Evolutionary conservation across 495 filamentous ascomycete species (phyloP).

Genomic region (Trichoderma reesei): DNA sequence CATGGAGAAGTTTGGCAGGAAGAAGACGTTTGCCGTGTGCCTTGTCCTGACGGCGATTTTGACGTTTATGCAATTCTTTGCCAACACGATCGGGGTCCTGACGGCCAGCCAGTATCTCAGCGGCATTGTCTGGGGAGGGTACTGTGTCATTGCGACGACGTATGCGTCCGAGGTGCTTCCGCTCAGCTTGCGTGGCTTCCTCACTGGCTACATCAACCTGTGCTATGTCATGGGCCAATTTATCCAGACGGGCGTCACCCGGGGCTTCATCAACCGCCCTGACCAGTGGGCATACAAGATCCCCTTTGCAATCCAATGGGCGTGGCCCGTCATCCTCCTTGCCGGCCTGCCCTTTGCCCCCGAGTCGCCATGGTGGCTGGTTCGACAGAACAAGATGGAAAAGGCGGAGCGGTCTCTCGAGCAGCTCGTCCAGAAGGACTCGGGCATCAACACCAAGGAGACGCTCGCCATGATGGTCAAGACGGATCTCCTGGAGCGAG

Average conservation of each 20-base stretch:
- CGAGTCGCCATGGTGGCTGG: conserved; percentile 33
- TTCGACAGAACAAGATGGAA: conserved; percentile 40
- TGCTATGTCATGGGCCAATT: conserved; percentile 56
- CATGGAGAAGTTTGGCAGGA: conserved; percentile 51
- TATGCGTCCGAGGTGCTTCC: conserved; percentile 53
- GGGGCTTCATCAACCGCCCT: conserved; percentile 18
- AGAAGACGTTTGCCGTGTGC: conserved; percentile 20
- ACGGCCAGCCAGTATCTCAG: conserved; percentile 56
- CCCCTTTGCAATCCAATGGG: conserved; percentile 47
- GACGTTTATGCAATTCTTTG: conserved; percentile 50
- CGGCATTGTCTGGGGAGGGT: conserved; percentile 57
- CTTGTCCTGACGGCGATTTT: conserved; percentile 34
- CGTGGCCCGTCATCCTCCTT: conserved; percentile 41
- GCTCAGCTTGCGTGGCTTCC: conserved; percentile 48
- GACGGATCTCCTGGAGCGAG: conserved; percentile 55
- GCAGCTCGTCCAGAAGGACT: conserved; percentile 19
- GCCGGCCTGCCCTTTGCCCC: conserved; percentile 33
- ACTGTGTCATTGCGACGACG: conserved; percentile 30
- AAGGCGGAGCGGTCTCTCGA: conserved; percentile 32
- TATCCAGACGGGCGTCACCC: conserved; percentile 39
- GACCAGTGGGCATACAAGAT: conserved; percentile 46
- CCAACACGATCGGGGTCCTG: conserved; percentile 46
- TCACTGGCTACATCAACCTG: conserved; percentile 58
- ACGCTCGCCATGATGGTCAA: conserved; percentile 65
- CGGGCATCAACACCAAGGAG: conserved; percentile 43